Base-by-base conservation (phyloP, 768 basidiomycete genomes). In the Xerocomellus intermedius region DNA sequence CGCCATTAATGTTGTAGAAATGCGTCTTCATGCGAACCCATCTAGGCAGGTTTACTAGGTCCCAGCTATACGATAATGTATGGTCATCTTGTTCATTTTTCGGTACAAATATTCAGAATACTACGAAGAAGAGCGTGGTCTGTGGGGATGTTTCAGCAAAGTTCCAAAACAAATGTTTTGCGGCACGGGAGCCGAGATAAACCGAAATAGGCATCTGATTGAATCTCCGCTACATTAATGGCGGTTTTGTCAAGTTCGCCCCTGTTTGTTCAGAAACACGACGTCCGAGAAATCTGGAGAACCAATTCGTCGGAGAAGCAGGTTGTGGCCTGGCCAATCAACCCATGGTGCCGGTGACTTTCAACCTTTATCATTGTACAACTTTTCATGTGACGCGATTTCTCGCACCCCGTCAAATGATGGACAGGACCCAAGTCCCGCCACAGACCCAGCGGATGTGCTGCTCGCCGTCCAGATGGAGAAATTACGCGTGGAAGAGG, bases 401-500 rank as follows among this genome's bases (percentile, higher is more conserved):
- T 24, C 17, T 45, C 17, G 5, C 19, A 24, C 14, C 37, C 33
- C 14, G 28, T 43, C 39, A 9, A 45, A 36, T 5, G 28, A 52
- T 24, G 28, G 42, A 52, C 54, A 65, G 66, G 62, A 55, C 42
- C 13, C 47, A 38, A 30, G n/a, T 43, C n/a, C 48, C 16, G 24
- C 45, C 12, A 14, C 50, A 7, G 47, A 56, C 8, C 35, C 56
- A 33, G 79, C 77, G 3, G 82, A 84, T 57, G 74, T 82, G 65
- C 77, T 82, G 12, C 69, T 86, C 26, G 80, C 82, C 54, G 71
- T 84, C 19, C 78, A 83, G 56, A 69, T 78, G 33, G 83, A 86
- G 58, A 76, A 74, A 38, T 52, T 78, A 46, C 78, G 79, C 45
- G 79, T 83, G 2, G 68, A 67, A 21, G 86, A 89, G 62, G 85